phyloP scores from a whole-genome alignment of 768 basidiomycete species.

The Flagelloscypha sp. region DNA sequence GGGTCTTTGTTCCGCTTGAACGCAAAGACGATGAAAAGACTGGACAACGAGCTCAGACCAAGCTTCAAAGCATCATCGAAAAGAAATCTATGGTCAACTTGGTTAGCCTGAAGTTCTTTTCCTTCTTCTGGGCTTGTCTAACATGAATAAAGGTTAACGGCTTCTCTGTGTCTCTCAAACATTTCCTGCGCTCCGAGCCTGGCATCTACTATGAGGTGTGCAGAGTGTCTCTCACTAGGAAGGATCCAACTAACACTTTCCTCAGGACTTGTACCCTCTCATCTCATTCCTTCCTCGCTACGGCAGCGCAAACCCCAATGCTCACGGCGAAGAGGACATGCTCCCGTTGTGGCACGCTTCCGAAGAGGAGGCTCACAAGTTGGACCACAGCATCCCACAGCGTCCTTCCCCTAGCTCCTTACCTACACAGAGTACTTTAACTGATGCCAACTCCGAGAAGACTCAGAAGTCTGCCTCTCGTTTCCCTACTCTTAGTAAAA shows the following conservation, averaged over 20 bases:
- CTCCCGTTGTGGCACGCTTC: slow-evolving; percentile 52
- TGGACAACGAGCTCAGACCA: slow-evolving; percentile 20
- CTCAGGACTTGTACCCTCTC: slow-evolving; percentile 64
- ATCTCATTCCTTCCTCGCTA: slow-evolving; percentile 61
- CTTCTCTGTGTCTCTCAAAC: slow-evolving; percentile 62
- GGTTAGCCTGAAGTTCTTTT: no score
- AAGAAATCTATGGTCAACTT: slow-evolving; percentile 72
- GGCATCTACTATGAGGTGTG: slow-evolving; percentile 71
- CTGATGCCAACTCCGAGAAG: no score
- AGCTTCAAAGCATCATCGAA: slow-evolving; percentile 48
- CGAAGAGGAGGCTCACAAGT: no score
- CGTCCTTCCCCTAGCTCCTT: no score
- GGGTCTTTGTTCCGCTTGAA: slow-evolving; percentile 46
- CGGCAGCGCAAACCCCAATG: no score
- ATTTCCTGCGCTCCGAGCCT: slow-evolving; percentile 58
- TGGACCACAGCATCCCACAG: no score
- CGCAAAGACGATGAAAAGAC: slow-evolving; percentile 28
- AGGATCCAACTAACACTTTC: no score
- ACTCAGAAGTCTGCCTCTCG: no score
- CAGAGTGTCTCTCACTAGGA: no score
- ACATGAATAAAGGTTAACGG: slow-evolving; percentile 54
- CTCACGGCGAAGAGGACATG: slow-evolving; percentile 32
- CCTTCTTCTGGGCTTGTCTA: slow-evolving; percentile 1
- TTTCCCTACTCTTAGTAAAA: no score
- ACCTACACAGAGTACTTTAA: no score